Evolutionary conservation across 1,284 basidiomycete species (phyloP).

Genomic region (Lignosus rhinocerotis): DNA sequence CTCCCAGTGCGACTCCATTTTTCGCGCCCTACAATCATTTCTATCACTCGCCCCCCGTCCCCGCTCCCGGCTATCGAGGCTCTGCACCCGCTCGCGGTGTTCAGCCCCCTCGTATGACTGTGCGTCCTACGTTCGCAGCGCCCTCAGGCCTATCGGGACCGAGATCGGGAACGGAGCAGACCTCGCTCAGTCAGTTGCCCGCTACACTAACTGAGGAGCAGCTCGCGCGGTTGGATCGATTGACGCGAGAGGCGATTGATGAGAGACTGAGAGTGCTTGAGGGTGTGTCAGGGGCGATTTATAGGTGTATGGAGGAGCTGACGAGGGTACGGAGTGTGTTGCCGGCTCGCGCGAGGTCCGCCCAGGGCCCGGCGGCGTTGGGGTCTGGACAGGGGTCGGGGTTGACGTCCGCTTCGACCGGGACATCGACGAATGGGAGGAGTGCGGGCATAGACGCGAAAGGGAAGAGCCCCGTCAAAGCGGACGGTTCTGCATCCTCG

Average conservation of each 20-base stretch:
- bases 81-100: background rate
- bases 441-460: background rate
- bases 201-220: conserved; percentile 59
- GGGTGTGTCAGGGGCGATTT: conserved; percentile 68
- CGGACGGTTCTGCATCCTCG: background rate
- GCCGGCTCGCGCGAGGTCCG: conserved; percentile 36
- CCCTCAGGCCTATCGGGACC: background rate
- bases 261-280: conserved; percentile 78
- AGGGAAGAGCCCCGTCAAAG: background rate
- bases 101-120: too few species aligned
- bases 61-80: background rate
- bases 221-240: conserved; percentile 55
- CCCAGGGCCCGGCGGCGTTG: background rate
- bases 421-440: background rate
- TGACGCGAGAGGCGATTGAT: conserved; percentile 80
- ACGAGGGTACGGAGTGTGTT: conserved; percentile 71
- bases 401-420: too few species aligned
- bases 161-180: background rate
- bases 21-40: conserved; percentile 4
- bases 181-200: conserved; percentile 42
- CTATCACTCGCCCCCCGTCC: background rate
- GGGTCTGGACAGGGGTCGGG: background rate
- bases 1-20: background rate
- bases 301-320: conserved; percentile 75
- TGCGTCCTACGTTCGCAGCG: too few species aligned